Base-by-base conservation (phyloP, 805 yeast genomes). In the Millerozyma miso region DNA sequence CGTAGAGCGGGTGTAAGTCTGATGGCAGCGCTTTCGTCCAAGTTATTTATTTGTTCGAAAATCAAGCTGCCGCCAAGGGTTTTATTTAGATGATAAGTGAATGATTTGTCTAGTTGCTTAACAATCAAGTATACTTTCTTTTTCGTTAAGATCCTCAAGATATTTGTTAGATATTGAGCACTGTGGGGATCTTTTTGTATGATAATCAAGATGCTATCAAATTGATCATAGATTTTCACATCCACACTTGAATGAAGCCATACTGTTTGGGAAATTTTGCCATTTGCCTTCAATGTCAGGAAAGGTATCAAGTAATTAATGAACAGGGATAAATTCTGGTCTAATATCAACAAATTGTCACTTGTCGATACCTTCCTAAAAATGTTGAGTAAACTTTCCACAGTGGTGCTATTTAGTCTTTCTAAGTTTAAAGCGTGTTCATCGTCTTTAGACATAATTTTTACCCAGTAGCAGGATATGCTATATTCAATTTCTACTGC, bases 291-390 rank as follows among this genome's bases (percentile, higher is more conserved):
- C 23, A 83, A 65, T 5, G 60, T 55, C 42, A 77, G 71, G 56
- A 81, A 82, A 8, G 83, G 77, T 10, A 81, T 73, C 31, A 82
- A 61, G 31, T 65, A 65, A 54, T 84, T 79, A 43, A 83, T 59
- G 10, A 75, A 54, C 0, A 75, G 62, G 2, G 83, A 68, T 32
- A 82, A 54, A 3, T 60, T 53, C 26, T 65, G 64, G 45, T 82
- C 83, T 29, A 80, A 57, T 13, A 73, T 50, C 41, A 75, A 48
- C 34, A 65, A 52, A 47, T 60, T 63, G 41, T 56, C 55, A 12
- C 49, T 40, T 8, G 67, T 53, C 39, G 51, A 52, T 13, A 67
- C 56, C 19, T 50, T 51, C 15, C 50, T 38, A 19, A 67, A 52
- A n/a, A 53, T 45, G 14, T 18, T 39, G 15, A 48, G 31, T n/a